Conservation (phyloP, 176 grass and related monocot species). For the Triticum monococcum region DNA sequence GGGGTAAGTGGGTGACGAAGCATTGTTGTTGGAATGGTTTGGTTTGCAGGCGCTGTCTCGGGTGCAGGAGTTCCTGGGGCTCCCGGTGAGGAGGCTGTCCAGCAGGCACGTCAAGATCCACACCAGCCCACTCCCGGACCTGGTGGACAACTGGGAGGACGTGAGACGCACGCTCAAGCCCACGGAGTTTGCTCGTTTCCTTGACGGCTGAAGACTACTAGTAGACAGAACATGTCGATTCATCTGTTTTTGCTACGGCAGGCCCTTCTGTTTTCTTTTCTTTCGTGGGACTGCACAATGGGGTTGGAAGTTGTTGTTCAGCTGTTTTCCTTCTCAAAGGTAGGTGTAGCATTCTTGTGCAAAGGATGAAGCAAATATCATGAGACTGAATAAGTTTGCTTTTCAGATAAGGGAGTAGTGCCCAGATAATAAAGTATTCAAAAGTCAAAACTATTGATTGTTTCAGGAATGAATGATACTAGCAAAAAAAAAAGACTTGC, state of each 20-base stretch:
- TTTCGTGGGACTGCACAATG: neutral
- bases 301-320: too few species aligned
- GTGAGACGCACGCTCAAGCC: conserved; percentile 49
- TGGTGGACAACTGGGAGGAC: conserved; percentile 70
- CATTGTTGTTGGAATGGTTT: neutral
- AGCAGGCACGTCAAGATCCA: conserved; percentile 92
- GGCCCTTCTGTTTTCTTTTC: neutral
- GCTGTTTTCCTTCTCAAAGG: neutral
- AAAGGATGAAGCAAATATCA: neutral
- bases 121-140: conserved; percentile 55
- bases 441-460: neutral
- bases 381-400: neutral
- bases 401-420: neutral
- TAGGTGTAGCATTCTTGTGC: neutral
- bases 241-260: neutral
- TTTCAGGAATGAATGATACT: too few species aligned
- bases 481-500: too few species aligned
- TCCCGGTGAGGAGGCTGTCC: conserved; percentile 51
- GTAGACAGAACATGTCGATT: neutral
- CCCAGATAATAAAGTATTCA: neutral
- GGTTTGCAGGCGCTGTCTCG: conserved; percentile 54
- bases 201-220: conserved; percentile 54
- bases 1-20: neutral
- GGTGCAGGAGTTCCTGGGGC: conserved; percentile 70
- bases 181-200: conserved; percentile 64